These are phyloP conservation scores for Yarrowia divulgata DNA, from an alignment of 805 yeast species.

Conservation along the genomic window DNA sequence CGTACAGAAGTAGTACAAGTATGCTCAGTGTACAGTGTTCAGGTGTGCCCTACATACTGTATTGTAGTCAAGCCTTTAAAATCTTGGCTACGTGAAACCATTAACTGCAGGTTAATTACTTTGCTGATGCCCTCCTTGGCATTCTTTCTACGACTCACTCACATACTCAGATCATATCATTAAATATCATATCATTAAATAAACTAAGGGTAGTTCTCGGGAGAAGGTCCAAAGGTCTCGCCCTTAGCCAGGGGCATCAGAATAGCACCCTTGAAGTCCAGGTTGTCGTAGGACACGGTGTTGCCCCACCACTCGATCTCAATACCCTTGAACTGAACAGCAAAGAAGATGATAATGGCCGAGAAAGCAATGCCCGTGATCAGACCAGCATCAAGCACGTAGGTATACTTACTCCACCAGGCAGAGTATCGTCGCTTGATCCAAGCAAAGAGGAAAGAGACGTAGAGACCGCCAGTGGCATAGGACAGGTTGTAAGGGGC, in stretches of 20 bases:
- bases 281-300: conserved; percentile 41
- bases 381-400: conserved; percentile 57
- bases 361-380: conserved; percentile 60
- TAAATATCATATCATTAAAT: background rate
- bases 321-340: conserved; percentile 51
- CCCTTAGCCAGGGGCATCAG: conserved; percentile 22
- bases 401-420: conserved; percentile 65
- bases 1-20: too few relatives aligned
- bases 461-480: conserved; percentile 53
- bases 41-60: too few relatives aligned
- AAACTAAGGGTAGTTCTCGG: conserved; percentile 34
- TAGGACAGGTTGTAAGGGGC: conserved; percentile 56
- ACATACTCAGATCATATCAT: background rate
- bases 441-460: conserved; percentile 57
- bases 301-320: conserved; percentile 61
- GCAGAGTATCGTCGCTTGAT: conserved; percentile 54
- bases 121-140: too few relatives aligned
- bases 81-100: too few relatives aligned
- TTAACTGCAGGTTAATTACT: too few relatives aligned
- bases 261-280: conserved; percentile 26
- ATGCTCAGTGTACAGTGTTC: too few relatives aligned
- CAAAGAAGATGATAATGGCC: conserved; percentile 56
- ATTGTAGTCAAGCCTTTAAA: too few relatives aligned
- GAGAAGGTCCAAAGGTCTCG: conserved; percentile 36
- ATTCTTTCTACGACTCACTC: background rate